Evolutionary conservation across 495 filamentous ascomycete genomes (phyloP), one percentile per base, ranked within the genome.

Genomic region (Symbiotaphrina buchneri): DNA sequence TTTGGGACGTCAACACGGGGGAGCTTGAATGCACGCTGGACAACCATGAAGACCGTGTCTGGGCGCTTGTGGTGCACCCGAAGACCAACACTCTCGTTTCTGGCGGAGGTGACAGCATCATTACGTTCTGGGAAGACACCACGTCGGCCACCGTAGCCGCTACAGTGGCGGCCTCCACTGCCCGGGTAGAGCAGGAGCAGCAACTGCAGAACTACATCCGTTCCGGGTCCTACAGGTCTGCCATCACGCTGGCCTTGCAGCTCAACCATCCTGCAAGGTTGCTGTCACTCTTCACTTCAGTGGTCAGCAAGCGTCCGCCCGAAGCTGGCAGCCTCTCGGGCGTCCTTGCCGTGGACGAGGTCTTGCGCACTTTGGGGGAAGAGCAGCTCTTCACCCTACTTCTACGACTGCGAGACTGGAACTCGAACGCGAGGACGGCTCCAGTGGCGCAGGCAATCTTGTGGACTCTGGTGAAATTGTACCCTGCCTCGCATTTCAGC

Each of bases 101-200:
- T 14, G 87, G 82, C 24, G 78, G 77, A 33, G 82, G 70, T 24
- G 87, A 95, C 49, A 75, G 78, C 33, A 76, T 77, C 2, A 68
- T 95, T 21, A 87, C 83, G 0, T 90, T 94, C 58, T 99, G 87
- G 87, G 66, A 65, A 37, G 87, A 99, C 43, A 94, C 84, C 5
- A 82, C 83, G 0, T 63, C 65, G n/a, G 61, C 71, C 32, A 92
- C 82, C 1, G 69, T 74, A 29, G 68, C 62, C 2, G 71, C 74
- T 6, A 56, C 69, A 2, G 65, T 70, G 16, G 61, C 61, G 8
- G 76, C 76, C 10, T 71, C 74, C 16, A 68, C 78, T 6, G 65
- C 68, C 39, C 77, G 80, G 18, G 64, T 95, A 19, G 85, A 95
- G 46, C 77, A 92, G 48, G 82, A 92, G 42, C 87, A 99, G 43